Conservation (phyloP, 164 flowering plant genomes). For the Santalum album region DNA sequence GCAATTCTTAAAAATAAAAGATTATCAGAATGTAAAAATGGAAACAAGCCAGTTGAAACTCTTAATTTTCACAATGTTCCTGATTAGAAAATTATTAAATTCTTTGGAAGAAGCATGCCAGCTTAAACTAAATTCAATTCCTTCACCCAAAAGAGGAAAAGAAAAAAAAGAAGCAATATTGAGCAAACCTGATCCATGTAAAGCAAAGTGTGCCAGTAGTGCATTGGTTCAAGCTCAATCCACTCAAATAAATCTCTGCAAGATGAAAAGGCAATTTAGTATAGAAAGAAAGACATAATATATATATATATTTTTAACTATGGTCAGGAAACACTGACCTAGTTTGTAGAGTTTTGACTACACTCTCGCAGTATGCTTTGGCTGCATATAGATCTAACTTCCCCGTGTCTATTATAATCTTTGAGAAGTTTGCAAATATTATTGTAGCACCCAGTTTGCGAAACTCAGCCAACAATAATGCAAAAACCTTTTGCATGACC, state of each 20-base stretch:
- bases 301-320: neutral
- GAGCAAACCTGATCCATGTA: constrained; percentile 90
- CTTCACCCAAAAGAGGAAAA: no score
- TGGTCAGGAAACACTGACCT: constrained; percentile 37
- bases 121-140: no score
- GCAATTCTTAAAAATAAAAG: neutral
- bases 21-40: neutral
- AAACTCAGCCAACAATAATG: constrained; percentile 75
- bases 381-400: constrained; percentile 71
- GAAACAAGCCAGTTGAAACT: no score
- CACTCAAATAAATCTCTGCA: constrained; percentile 89
- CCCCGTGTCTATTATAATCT: constrained; percentile 87
- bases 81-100: no score
- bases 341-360: constrained; percentile 66
- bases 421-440: constrained; percentile 84
- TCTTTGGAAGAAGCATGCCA: no score
- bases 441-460: constrained; percentile 86
- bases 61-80: no score
- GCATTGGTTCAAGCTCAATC: constrained; percentile 87
- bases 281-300: neutral
- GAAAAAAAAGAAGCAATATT: constrained; percentile 4
- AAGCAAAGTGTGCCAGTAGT: constrained; percentile 85
- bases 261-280: constrained; percentile 7
- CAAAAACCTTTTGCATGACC: constrained; percentile 98
- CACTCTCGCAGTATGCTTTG: constrained; percentile 83